A percentile compares a stretch with the other conserved stretches of the same genome.
phyloP scores from a whole-genome alignment of 768 basidiomycete species.

The Amanita pallidorosea region DNA sequence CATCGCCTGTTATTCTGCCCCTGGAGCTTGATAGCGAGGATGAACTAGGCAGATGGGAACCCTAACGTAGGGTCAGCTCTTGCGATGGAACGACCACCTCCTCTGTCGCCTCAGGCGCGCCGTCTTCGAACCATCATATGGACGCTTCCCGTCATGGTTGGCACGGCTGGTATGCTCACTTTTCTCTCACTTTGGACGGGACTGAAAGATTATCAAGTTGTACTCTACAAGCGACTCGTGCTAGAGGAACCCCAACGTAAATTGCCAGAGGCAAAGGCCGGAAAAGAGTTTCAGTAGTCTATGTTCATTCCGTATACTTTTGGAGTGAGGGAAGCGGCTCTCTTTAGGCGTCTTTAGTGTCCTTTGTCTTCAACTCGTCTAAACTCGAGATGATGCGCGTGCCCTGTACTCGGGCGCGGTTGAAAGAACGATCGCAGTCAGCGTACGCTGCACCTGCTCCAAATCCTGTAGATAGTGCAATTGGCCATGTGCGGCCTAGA shows the following conservation, averaged over 20 bases:
- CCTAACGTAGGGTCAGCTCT: not conserved
- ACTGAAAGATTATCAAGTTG: constrained; percentile 27
- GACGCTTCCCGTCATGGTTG: constrained; percentile 54
- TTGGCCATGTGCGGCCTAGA: constrained; percentile 86
- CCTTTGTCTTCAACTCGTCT: constrained; percentile 14
- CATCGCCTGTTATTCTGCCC: not conserved
- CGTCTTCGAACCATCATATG: constrained; percentile 45
- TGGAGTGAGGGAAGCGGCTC: constrained; percentile 1
- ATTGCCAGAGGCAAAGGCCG: constrained; percentile 5
- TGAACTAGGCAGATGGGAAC: constrained; percentile 14
- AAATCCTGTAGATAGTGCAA: constrained; percentile 79
- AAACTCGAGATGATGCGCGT: constrained; percentile 51
- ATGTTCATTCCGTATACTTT: constrained; percentile 3
- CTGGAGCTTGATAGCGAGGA: constrained; percentile 15
- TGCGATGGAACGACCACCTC: constrained; percentile 8
- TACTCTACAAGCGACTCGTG: constrained; percentile 56
- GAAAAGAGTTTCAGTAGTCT: constrained; percentile 4
- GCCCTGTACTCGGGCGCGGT: constrained; percentile 80
- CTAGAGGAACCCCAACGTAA: constrained; percentile 28
- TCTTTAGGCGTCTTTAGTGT: constrained; percentile 6
- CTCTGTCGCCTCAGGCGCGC: constrained; percentile 21
- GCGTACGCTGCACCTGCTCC: constrained; percentile 82
- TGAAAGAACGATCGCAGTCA: constrained; percentile 91
- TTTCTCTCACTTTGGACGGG: not conserved
- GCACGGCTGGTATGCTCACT: constrained; percentile 42